Evolutionary conservation across 345 rosid species (phyloP).

Genomic region (Psidium guajava): DNA sequence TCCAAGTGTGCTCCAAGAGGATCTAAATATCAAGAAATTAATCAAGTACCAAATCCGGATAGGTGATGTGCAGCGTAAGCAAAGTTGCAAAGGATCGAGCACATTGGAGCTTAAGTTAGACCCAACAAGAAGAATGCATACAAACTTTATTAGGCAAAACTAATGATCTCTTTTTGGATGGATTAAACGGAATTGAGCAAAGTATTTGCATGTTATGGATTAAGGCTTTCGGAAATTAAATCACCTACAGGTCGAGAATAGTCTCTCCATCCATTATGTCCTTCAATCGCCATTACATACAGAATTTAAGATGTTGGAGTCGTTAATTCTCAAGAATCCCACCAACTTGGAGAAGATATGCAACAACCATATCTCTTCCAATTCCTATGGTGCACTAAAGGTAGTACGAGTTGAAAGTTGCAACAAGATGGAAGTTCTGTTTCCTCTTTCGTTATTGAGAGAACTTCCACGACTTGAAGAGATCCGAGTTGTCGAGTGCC

Average conservation of each 20-base stretch:
- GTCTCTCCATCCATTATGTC: not conserved
- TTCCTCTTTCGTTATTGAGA: no score
- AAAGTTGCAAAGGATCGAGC: not conserved
- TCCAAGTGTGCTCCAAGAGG: not conserved
- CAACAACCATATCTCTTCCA: not conserved
- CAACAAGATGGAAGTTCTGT: no score
- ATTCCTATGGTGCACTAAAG: not conserved
- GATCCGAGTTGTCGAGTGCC: no score
- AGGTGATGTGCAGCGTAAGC: not conserved
- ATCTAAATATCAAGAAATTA: not conserved
- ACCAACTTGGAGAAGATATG: not conserved
- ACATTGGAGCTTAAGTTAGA: not conserved
- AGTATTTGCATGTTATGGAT: no score
- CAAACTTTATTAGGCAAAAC: no score
- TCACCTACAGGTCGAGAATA: no score
- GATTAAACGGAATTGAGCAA: no score
- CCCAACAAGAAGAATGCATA: no score
- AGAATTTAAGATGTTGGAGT: not conserved
- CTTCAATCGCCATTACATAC: not conserved
- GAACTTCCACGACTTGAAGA: no score
- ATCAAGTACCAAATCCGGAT: not conserved
- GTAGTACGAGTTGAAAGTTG: not conserved
- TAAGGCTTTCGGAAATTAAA: no score
- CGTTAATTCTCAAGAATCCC: not conserved
- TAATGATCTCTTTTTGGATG: no score